phyloP scores from a whole-genome alignment of 2,329 filamentous ascomycete genomes.

The Colletotrichum phormii region DNA sequence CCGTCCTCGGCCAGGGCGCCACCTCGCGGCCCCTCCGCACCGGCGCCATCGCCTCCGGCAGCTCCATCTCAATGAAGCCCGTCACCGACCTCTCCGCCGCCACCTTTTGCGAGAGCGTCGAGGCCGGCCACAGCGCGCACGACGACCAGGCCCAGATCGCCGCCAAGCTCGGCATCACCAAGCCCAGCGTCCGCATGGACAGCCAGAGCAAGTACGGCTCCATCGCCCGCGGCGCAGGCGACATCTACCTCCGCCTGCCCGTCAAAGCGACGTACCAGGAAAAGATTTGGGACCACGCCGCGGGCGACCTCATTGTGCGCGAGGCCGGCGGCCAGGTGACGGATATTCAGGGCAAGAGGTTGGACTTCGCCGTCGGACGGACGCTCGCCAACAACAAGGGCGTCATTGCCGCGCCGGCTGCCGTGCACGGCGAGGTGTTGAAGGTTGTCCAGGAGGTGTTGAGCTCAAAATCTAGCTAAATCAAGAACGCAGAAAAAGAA shows the following conservation, averaged over 20 bases:
- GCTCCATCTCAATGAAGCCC: slow-evolving; percentile 81
- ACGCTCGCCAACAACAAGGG: slow-evolving; percentile 93
- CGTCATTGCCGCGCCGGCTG: slow-evolving; percentile 86
- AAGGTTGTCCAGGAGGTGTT: slow-evolving; percentile 86
- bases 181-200: slow-evolving; percentile 93
- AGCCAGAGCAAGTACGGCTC: slow-evolving; percentile 98
- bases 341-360: slow-evolving; percentile 83
- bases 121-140: slow-evolving; percentile 92
- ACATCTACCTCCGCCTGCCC: slow-evolving; percentile 92
- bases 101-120: slow-evolving; percentile 96
- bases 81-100: slow-evolving; percentile 80
- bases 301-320: slow-evolving; percentile 91
- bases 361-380: slow-evolving; percentile 89
- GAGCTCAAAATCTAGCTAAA: slow-evolving; percentile 41
- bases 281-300: slow-evolving; percentile 99
- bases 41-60: slow-evolving; percentile 61
- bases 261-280: slow-evolving; percentile 90
- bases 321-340: slow-evolving; percentile 95
- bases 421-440: slow-evolving; percentile 81
- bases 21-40: slow-evolving; percentile 78
- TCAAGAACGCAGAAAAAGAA: not conserved
- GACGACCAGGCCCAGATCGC: slow-evolving; percentile 89
- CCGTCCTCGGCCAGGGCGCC: slow-evolving; percentile 82
- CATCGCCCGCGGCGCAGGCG: slow-evolving; percentile 92
- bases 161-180: slow-evolving; percentile 85